Evolutionary conservation across 1,139 yeast genomes (phyloP), one percentile per base, ranked within the genome.

Genomic region (Lodderomyces margitis): DNA sequence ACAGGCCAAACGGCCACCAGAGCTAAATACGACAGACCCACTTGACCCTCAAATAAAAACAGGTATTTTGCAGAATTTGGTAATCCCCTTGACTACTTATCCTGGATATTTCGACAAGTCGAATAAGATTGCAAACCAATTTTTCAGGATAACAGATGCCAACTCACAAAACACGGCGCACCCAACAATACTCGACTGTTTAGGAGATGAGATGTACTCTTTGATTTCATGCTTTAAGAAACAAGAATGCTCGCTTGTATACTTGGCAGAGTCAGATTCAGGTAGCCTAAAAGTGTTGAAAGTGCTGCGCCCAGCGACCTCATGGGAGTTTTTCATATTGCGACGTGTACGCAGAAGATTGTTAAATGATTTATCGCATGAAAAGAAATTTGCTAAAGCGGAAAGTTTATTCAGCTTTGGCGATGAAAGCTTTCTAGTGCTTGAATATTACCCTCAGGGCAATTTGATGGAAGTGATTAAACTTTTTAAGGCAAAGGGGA

Each of bases 261-360:
- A 81, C 56, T 65, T 88, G 20, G 83, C 87, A 0, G 94, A 86
- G 58, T 73, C 81, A 9, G 80, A 78, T 42, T 61, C 69, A 14
- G 89, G 88, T 0, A 56, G 64, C 4, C 56, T 78, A 27, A 74
- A 72, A 41, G 96, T 96, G 0, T 63, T 89, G 44, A 89, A 89
- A 55, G 77, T 85, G 10, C 91, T 86, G 54, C 68, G 74, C 17
- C 89, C 92, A 0, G 66, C 88, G 0, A 77, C 80, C 32, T 70
- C 79, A 9, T 89, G 96, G 96, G 97, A 89, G 58, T 87, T 77
- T 53, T 88, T 86, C 55, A 80, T 88, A 21, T 64, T 87, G 42
- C 73, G 65, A 25, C 81, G 80, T 52, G 64, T 86, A 8, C 79
- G 76, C 39, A 53, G 62, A 17, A 55, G 77, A 41, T 52, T 71